These are phyloP conservation scores for Rheum nobile DNA, from an alignment of 148 eudicot species.

Conservation along the genomic window DNA sequence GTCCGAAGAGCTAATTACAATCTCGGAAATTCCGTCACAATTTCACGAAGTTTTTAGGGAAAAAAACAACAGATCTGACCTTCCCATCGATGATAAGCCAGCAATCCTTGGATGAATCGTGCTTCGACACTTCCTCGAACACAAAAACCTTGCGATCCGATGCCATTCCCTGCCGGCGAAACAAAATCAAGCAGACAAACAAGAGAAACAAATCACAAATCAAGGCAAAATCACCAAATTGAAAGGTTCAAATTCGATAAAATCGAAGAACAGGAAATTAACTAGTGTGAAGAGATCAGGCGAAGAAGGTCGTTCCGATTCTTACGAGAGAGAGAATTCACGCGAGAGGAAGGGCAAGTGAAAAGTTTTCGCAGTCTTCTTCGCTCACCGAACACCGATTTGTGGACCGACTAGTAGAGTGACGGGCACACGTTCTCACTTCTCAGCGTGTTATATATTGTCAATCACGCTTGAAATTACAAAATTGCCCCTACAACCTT, in stretches of 20 bases:
- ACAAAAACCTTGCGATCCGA: conserved; percentile 28
- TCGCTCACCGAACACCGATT: not conserved
- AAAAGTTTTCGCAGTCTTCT: not conserved
- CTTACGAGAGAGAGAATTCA: not conserved
- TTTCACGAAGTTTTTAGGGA: not conserved
- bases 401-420: not conserved
- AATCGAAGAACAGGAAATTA: not conserved
- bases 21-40: not conserved
- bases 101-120: conserved; percentile 36
- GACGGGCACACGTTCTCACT: not conserved
- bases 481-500: not conserved
- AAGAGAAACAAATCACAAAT: not conserved
- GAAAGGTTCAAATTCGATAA: not conserved
- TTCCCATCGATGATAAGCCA: conserved; percentile 44
- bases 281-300: not conserved
- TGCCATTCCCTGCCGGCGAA: conserved; percentile 14
- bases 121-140: conserved; percentile 41
- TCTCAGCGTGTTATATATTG: not conserved
- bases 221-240: not conserved
- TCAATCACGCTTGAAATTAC: not conserved
- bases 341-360: not conserved
- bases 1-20: not conserved
- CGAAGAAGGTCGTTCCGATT: not conserved
- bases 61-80: conserved; percentile 25
- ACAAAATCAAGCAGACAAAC: not conserved